These are phyloP conservation scores for Cutaneotrichosporon sp. DNA, from an alignment of 1,284 basidiomycete genomes.

Conservation along the genomic window DNA sequence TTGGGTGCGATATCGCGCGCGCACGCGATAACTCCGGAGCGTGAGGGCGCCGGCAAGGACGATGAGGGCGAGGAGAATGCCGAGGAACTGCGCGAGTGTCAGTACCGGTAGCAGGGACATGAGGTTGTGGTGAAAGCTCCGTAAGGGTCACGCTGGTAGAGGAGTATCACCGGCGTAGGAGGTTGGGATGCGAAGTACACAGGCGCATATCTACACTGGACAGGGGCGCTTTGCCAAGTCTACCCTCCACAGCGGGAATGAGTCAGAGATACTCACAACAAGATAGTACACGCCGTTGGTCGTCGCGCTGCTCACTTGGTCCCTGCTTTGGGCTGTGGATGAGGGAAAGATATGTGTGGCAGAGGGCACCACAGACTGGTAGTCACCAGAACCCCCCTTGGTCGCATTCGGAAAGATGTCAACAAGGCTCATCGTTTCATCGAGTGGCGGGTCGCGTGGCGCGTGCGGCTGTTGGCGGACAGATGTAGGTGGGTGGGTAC, in stretches of 20 bases:
- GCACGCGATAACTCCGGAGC: slow-evolving; percentile 34
- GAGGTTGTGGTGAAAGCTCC: background rate
- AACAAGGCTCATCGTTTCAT: background rate
- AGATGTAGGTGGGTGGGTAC: background rate
- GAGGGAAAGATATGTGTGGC: background rate
- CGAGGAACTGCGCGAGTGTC: slow-evolving; percentile 39
- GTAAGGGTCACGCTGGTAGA: too few species aligned
- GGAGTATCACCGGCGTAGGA: background rate
- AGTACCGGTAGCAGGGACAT: background rate
- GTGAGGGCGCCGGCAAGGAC: slow-evolving; percentile 36
- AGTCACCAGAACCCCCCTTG: background rate
- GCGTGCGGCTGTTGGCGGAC: background rate
- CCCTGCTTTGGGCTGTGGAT: background rate
- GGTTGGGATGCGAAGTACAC: background rate
- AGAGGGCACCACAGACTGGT: background rate
- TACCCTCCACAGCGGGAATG: background rate
- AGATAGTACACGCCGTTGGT: slow-evolving; percentile 22
- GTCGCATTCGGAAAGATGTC: background rate
- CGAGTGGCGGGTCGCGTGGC: background rate
- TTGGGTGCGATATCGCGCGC: slow-evolving; percentile 42
- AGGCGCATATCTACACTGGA: background rate
- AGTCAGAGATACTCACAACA: slow-evolving; percentile 16
- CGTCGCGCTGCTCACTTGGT: background rate
- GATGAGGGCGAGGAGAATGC: slow-evolving; percentile 41
- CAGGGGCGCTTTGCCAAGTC: too few species aligned